Conservation (phyloP, 148 eudicot species). For the Rheum nobile region DNA sequence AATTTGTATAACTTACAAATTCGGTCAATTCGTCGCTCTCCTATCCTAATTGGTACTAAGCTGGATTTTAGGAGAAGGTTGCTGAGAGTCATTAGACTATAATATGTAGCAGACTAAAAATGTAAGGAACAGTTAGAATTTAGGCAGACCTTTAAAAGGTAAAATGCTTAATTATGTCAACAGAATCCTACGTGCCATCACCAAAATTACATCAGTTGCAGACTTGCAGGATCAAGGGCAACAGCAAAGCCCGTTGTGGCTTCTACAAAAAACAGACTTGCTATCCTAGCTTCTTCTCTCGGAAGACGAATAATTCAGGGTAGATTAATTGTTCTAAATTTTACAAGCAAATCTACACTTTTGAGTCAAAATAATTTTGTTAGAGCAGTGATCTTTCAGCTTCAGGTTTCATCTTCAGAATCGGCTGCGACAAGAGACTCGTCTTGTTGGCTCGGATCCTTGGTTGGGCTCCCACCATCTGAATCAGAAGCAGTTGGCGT, state of each 20-base stretch:
- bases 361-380: not conserved
- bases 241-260: not conserved
- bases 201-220: slow-evolving; percentile 2
- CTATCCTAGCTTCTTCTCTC: not conserved
- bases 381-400: slow-evolving; percentile 10
- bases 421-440: slow-evolving; percentile 19
- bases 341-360: slow-evolving; percentile 3
- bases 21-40: too few species aligned
- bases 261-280: not conserved
- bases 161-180: not conserved
- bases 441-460: slow-evolving; percentile 12
- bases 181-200: not conserved
- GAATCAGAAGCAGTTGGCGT: slow-evolving; percentile 41
- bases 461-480: slow-evolving; percentile 35
- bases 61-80: not conserved
- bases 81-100: too few species aligned
- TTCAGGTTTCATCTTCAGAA: slow-evolving; percentile 23
- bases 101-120: not conserved
- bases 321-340: not conserved
- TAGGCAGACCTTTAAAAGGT: not conserved
- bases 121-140: not conserved
- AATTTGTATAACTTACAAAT: too few species aligned
- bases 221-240: not conserved
- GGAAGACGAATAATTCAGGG: not conserved
- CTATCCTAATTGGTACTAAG: too few species aligned